Conservation (phyloP, 805 yeast genomes). For the Candida hispaniensis region DNA sequence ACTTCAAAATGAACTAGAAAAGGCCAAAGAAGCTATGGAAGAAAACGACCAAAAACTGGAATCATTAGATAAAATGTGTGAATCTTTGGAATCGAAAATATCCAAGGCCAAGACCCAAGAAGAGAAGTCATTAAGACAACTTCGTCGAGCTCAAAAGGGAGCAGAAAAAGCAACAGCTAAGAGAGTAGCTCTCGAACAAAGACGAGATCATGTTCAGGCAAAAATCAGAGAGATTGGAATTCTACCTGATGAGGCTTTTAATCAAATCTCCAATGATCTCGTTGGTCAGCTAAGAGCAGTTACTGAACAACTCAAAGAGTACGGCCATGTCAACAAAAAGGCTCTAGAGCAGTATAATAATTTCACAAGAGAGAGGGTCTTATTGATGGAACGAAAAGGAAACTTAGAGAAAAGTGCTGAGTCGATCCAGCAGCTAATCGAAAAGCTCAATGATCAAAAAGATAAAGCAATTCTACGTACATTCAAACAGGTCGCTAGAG, state of each 20-base stretch:
- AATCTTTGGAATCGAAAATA: too few species aligned
- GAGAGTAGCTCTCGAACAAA: conserved; percentile 44
- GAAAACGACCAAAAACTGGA: too few species aligned
- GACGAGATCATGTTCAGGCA: conserved; percentile 62
- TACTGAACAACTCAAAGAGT: conserved; percentile 48
- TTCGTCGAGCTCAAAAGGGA: conserved; percentile 52
- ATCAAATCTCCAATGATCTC: conserved; percentile 24
- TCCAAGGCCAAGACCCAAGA: conserved; percentile 53
- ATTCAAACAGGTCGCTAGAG: conserved; percentile 61
- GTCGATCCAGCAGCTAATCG: conserved; percentile 63
- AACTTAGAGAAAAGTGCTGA: conserved; percentile 61
- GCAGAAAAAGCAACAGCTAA: conserved; percentile 56
- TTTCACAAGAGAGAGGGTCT: conserved; percentile 63
- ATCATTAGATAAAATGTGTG: too few species aligned
- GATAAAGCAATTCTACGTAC: conserved; percentile 72
- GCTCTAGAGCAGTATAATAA: conserved; percentile 75
- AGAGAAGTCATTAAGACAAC: conserved; percentile 38
- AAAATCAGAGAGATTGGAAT: conserved; percentile 80
- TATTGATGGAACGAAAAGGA: conserved; percentile 48
- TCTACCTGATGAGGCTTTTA: conserved; percentile 73
- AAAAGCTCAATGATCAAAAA: conserved; percentile 62
- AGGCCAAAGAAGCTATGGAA: too few species aligned
- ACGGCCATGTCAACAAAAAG: conserved; percentile 73
- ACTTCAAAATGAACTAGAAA: too few species aligned
- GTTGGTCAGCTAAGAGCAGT: conserved; percentile 43